phyloP scores from a whole-genome alignment of 352 stramenopile species.

The Pilasporangium apinafurcum region DNA sequence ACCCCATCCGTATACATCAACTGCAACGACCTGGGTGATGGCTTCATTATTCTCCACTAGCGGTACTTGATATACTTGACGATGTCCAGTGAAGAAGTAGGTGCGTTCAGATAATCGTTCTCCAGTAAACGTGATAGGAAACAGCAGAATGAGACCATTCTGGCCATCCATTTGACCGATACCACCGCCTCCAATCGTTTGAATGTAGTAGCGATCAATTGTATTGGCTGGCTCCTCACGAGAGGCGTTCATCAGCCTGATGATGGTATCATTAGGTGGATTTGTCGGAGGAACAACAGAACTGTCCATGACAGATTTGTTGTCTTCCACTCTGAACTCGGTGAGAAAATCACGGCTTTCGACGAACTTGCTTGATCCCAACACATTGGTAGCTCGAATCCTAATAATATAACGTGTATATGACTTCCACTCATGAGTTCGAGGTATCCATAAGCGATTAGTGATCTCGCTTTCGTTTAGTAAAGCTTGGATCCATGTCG shows the following conservation, averaged over 20 bases:
- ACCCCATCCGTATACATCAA: constrained; percentile 74
- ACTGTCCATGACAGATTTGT: not conserved
- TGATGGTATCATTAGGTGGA: constrained; percentile 7
- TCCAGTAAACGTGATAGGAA: constrained; percentile 39
- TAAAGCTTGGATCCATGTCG: constrained; percentile 31
- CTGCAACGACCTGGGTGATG: constrained; percentile 37
- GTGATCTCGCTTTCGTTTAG: not conserved
- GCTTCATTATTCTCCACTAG: constrained; percentile 6
- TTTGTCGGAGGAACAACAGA: not conserved
- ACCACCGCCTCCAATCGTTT: constrained; percentile 44
- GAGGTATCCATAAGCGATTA: not conserved
- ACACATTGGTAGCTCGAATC: constrained; percentile 23
- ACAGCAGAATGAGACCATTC: constrained; percentile 47
- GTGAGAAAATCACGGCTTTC: constrained; percentile 31
- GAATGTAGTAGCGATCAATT: constrained; percentile 55
- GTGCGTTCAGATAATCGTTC: constrained; percentile 27
- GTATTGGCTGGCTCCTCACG: constrained; percentile 28
- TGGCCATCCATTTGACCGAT: constrained; percentile 24
- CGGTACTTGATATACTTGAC: constrained; percentile 24
- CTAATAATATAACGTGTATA: constrained; percentile 39
- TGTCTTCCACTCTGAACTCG: constrained; percentile 7
- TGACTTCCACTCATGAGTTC: constrained; percentile 5
- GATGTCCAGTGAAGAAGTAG: constrained; percentile 32
- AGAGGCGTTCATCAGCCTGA: constrained; percentile 18
- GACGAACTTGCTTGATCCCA: constrained; percentile 18